Evolutionary conservation across 495 filamentous ascomycete species (phyloP).

Genomic region (Cercophora samala): DNA sequence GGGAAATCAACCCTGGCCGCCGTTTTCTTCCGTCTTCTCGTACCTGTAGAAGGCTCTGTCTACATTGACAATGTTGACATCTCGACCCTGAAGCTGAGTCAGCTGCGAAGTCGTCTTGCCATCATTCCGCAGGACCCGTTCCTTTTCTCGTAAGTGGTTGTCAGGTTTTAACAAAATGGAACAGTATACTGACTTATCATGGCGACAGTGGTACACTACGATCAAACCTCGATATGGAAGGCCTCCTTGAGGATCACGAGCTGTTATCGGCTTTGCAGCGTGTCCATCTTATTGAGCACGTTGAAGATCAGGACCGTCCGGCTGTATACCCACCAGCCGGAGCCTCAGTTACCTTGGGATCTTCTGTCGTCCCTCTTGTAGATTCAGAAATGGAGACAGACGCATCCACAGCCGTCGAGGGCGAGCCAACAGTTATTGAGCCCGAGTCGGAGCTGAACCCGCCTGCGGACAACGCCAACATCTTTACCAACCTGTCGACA

Average conservation of each 20-base stretch:
- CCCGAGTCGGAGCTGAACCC: constrained; percentile 4
- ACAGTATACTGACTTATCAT: neutral
- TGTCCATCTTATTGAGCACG: constrained; percentile 42
- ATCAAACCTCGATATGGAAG: constrained; percentile 50
- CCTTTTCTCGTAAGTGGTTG: constrained; percentile 40
- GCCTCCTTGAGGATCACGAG: constrained; percentile 52
- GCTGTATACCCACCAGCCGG: neutral
- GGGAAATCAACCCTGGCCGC: constrained; percentile 46
- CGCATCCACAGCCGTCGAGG: neutral
- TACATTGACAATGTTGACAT: constrained; percentile 53
- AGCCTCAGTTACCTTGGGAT: neutral
- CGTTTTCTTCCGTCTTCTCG: constrained; percentile 50
- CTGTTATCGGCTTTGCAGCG: constrained; percentile 55
- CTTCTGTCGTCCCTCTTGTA: neutral
- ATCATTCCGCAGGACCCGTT: constrained; percentile 57
- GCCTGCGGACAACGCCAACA: constrained; percentile 14
- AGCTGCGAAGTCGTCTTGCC: constrained; percentile 48
- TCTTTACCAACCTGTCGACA: constrained; percentile 30
- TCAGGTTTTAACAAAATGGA: neutral
- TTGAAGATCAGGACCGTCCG: constrained; percentile 11
- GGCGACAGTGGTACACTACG: constrained; percentile 44
- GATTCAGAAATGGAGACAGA: constrained; percentile 17
- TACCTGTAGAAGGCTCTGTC: constrained; percentile 43
- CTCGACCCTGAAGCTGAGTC: constrained; percentile 43
- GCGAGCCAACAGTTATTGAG: constrained; percentile 11